Base-by-base conservation (phyloP, 2,329 filamentous ascomycete species). In the Sarocladiaceae sp. region DNA sequence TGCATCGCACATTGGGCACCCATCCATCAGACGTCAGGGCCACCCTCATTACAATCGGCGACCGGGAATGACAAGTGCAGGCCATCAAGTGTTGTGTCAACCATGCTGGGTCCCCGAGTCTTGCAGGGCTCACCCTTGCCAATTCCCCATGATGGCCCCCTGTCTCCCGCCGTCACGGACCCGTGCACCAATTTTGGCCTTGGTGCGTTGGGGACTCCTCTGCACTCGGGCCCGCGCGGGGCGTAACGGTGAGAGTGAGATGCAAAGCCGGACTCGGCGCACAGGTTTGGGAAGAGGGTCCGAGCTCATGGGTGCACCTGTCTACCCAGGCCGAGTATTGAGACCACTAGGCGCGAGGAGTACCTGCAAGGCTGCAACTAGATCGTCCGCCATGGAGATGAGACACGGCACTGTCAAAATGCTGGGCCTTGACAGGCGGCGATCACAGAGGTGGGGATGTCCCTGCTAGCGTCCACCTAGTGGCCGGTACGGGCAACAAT, bases 161-260 rank as follows among this genome's bases (percentile, higher is more conserved):
- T 35, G 16, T n/a, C 19, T 39, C 10, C 10, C 6, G 34, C 19
- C 34, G 10, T 39, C 34, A 5, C 34, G 37, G 37, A 41, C 23
- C 23, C 37, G 37, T 41, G 37, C 37, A 27, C 37, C 24, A 24
- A n/a, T n/a, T 41, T 41, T 41, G 37, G 23, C 26, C 23, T 29
- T 41, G 37, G 37, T 24, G 21, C 29, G 37, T 16, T 24, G 23
- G 37, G 19, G 15, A n/a, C 29, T 23, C 37, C 37, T 15, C 20
- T 24, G 10, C 3, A 41, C 37, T 29, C 19, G 37, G 24, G 6
- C 26, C 21, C 23, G 37, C 23, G 23, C 37, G 37, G 23, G 29
- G 37, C 23, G 29, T 18, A 41, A 27, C 23, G 37, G 23, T 27
- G 23, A 29, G 23, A 18, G 37, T 13, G 23, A 24, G 37, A 41